Base-by-base conservation (phyloP, 495 filamentous ascomycete genomes). In the Hyaloscypha variabilis region DNA sequence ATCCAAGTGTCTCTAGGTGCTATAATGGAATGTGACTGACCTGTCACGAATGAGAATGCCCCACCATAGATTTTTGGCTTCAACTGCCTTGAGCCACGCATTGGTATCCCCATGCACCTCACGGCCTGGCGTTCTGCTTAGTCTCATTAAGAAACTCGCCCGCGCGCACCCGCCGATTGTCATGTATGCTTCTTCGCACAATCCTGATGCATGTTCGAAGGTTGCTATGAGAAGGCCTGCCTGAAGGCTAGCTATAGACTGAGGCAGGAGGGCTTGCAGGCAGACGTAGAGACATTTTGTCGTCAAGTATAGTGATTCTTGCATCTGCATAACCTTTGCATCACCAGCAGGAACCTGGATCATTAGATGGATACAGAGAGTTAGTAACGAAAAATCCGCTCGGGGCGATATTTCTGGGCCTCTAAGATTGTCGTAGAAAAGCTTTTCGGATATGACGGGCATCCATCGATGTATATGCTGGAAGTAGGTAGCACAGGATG, bases 161-260 rank as follows among this genome's bases (percentile, higher is more conserved):
- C 39, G 39, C 10, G 39, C 39, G 19, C 39, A 46, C 19, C 39
- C 39, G 19, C 39, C 39, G 19, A 46, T 46, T 46, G 39, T 46
- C 39, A 46, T 10, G 19, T 46, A 46, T 46, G 39, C 39, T 46
- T 8, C 39, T 46, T 46, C 39, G 19, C 39, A 46, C 19, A 46
- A 19, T 19, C 39, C 39, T 46, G 39, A 46, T 19, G 39, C 39
- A 46, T 46, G 39, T 46, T 46, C 39, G 39, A 46, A 46, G 39
- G 39, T 46, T 46, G 39, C 39, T 46, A 46, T 46, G 39, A 46
- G 39, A 46, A 46, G 39, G 10, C 39, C 39, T 46, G 39, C 39
- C 39, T 46, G 39, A 19, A 46, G 39, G 19, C 39, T 10, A 46
- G 39, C 19, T 10, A 46, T 46, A 19, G 39, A 46, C 19, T 8